A percentile compares a stretch with the other conserved stretches of the same genome.
These are phyloP conservation scores for Eucalyptus sideroxylon DNA, from an alignment of 345 rosid species.

Conservation along the genomic window DNA sequence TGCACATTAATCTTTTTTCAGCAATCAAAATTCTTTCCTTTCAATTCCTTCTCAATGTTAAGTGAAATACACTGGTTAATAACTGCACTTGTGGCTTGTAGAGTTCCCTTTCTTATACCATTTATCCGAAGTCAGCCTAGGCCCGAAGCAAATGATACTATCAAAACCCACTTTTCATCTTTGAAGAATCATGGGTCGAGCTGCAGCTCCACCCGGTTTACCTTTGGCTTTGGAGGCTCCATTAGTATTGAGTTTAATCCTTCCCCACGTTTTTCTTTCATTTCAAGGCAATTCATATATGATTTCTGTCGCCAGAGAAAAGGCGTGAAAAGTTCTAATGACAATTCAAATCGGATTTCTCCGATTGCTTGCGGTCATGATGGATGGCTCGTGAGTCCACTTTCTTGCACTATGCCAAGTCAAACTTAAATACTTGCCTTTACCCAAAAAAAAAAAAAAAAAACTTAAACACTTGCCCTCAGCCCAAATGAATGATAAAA, in stretches of 20 bases:
- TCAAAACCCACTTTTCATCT: background rate
- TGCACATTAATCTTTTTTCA: background rate
- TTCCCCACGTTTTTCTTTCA: background rate
- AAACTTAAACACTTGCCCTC: no score
- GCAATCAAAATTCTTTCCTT: background rate
- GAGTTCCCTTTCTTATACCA: background rate
- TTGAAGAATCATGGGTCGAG: background rate
- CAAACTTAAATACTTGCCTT: background rate
- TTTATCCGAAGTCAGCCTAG: background rate
- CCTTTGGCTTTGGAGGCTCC: background rate
- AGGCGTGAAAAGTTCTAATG: background rate
- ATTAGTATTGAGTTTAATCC: background rate
- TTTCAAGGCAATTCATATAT: background rate
- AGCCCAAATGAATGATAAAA: no score
- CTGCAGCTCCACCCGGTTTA: background rate
- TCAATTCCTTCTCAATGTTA: background rate
- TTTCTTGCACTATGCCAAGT: background rate
- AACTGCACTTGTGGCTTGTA: background rate
- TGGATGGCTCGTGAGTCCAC: background rate
- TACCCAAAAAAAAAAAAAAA: no score
- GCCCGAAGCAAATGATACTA: background rate
- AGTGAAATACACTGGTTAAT: background rate
- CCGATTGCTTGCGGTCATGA: background rate
- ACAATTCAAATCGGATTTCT: background rate
- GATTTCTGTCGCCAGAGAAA: background rate